These are phyloP conservation scores for Suillus clintonianus DNA, from an alignment of 768 basidiomycete species.

Conservation along the genomic window DNA sequence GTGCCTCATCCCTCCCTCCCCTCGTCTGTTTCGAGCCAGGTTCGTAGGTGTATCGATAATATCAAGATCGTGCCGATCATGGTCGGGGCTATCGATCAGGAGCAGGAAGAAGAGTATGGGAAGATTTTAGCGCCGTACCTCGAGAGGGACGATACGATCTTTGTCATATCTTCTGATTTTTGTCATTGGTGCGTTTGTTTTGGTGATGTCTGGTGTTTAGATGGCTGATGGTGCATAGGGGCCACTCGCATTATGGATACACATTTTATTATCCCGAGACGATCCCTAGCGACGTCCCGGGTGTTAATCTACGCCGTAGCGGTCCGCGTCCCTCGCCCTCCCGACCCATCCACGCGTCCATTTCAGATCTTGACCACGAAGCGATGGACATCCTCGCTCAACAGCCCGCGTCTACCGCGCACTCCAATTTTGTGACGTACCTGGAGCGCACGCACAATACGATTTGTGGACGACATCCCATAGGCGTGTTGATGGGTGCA, in stretches of 20 bases:
- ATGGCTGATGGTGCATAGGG: conserved; percentile 48
- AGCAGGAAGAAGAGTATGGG: conserved; percentile 66
- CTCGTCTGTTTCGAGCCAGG: not conserved
- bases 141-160: conserved; percentile 75
- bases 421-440: conserved; percentile 66
- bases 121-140: conserved; percentile 79
- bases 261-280: conserved; percentile 82
- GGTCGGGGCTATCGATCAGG: conserved; percentile 73
- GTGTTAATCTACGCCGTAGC: conserved; percentile 52
- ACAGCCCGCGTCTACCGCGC: conserved; percentile 56
- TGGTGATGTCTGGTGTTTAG: not conserved
- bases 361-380: conserved; percentile 81
- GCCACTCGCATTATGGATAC: conserved; percentile 74
- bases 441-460: conserved; percentile 83
- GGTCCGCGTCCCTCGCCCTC: conserved; percentile 38
- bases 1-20: not conserved
- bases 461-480: conserved; percentile 95
- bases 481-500: conserved; percentile 87
- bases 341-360: conserved; percentile 81
- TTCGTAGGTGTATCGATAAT: conserved; percentile 49
- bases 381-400: conserved; percentile 75
- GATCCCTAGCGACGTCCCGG: conserved; percentile 45
- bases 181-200: conserved; percentile 81
- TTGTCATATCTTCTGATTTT: conserved; percentile 93
- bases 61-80: conserved; percentile 88